These are phyloP conservation scores for Mimosa pudica DNA, from an alignment of 306 rosid genomes.

Conservation along the genomic window DNA sequence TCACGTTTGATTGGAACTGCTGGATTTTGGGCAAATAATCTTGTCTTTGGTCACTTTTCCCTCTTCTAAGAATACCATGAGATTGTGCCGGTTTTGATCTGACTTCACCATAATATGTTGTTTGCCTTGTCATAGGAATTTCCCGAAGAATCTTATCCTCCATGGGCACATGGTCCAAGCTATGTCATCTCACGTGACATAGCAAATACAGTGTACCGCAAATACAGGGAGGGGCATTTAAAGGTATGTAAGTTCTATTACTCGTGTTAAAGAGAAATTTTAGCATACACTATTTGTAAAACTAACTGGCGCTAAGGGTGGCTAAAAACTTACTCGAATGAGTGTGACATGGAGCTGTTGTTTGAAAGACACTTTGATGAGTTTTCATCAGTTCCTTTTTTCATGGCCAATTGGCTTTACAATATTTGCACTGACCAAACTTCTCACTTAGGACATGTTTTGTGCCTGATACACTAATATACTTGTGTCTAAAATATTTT, in stretches of 20 bases:
- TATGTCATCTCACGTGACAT: conserved; percentile 86
- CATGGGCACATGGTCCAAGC: conserved; percentile 99
- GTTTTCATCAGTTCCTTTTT: background rate
- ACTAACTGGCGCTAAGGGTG: background rate
- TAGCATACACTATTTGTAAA: background rate
- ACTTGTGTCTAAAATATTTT: conserved; percentile 31
- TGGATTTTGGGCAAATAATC: background rate
- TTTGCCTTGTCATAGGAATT: conserved; percentile 70
- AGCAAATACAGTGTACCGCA: conserved; percentile 67
- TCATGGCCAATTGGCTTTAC: background rate
- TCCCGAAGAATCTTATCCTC: conserved; percentile 80
- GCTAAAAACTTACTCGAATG: background rate
- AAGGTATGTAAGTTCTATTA: conserved; percentile 55
- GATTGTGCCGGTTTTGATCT: conserved; percentile 6
- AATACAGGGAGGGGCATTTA: conserved; percentile 62
- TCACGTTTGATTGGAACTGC: background rate
- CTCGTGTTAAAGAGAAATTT: background rate
- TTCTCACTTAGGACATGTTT: conserved; percentile 2
- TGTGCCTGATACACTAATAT: conserved; percentile 2
- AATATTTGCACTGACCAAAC: background rate
- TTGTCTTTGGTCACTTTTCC: background rate
- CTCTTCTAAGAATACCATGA: background rate
- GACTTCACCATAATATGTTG: conserved; percentile 25
- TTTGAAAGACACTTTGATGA: background rate
- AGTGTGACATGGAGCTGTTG: background rate